Evolutionary conservation across 768 basidiomycete genomes (phyloP), one percentile per base, ranked within the genome.

Genomic region (Dioszegia crocea): DNA sequence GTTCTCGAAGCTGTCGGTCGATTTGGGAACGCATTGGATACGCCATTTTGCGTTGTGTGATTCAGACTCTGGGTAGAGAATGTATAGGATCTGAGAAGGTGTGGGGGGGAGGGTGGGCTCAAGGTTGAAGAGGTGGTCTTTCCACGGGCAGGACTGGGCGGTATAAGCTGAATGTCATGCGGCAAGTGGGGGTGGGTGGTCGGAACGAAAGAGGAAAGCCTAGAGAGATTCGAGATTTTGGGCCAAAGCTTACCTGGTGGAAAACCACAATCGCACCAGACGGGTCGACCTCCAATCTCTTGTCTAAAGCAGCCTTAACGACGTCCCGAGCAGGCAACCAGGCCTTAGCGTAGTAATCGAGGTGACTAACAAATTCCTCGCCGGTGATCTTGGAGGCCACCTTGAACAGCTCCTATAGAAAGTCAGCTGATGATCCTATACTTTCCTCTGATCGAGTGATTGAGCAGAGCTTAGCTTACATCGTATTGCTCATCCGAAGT

Each of bases 271-370:
- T 85, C 58, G 83, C 84, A 16, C 91, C 91, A 24, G 79, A 83
- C 12, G 85, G 78, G 74, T 97, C 87, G 39, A 86, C 79, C 11
- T 76, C 75, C 48, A 73, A 71, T 62, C 90, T 84, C 63, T 81
- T 81, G 21, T 81, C 76, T 38, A 86, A 76, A 2, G 86, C 83
- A 3, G 82, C 82, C 23, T 80, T 70, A 41, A 98, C 87, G 23
- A 96, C 79, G 65, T 88, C 86, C 52, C 92, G 81, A 8, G 91
- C 94, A 31, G 94, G 92, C 45, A 98, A 79, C 94, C 94, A 99
- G 21, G 91, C 87, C 36, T 88, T 84, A 45, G 84, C 83, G 68
- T 91, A 90, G 78, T 89, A 93, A 66, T 86, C 83, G 31, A 99
- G 78, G 58, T 86, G 83, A 16, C 80, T 82, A 16, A 88, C 71